These are phyloP conservation scores for Pulicaria dysenterica DNA, from an alignment of 129 eudicot species.

Conservation along the genomic window DNA sequence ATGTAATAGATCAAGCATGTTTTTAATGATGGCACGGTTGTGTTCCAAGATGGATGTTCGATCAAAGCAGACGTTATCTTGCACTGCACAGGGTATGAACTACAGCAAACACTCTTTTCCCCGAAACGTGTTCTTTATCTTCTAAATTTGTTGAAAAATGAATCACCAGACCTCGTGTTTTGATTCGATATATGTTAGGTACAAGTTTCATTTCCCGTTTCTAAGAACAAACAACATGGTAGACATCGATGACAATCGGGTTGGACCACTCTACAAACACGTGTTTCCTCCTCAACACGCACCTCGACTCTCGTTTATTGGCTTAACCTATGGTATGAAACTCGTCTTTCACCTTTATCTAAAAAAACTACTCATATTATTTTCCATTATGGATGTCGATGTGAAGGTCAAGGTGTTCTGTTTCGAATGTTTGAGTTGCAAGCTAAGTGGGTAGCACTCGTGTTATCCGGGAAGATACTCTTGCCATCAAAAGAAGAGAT, in stretches of 20 bases:
- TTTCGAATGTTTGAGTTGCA: slow-evolving; percentile 56
- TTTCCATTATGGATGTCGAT: not conserved
- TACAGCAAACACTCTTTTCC: not conserved
- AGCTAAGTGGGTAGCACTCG: slow-evolving; percentile 57
- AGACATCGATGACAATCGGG: slow-evolving; percentile 58
- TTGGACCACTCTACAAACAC: slow-evolving; percentile 77
- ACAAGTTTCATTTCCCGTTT: slow-evolving; percentile 52
- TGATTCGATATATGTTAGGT: slow-evolving; percentile 32
- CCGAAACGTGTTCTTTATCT: not conserved
- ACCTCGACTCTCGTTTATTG: slow-evolving; percentile 57
- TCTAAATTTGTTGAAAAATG: not conserved
- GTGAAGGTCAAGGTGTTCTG: slow-evolving; percentile 32
- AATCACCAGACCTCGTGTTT: slow-evolving; percentile 11
- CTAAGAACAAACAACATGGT: slow-evolving; percentile 43
- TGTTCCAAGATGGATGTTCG: slow-evolving; percentile 52
- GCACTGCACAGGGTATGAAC: slow-evolving; percentile 73
- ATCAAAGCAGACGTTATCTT: slow-evolving; percentile 55
- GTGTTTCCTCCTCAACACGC: slow-evolving; percentile 58
- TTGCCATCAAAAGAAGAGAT: slow-evolving; percentile 55
- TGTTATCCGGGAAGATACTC: slow-evolving; percentile 43
- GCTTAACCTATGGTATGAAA: slow-evolving; percentile 32
- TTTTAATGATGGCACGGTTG: slow-evolving; percentile 52
- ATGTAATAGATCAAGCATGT: slow-evolving; percentile 43
- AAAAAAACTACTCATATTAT: not conserved
- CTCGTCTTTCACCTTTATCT: not conserved